phyloP scores from a whole-genome alignment of 768 basidiomycete species.

The Suillus luteus region DNA sequence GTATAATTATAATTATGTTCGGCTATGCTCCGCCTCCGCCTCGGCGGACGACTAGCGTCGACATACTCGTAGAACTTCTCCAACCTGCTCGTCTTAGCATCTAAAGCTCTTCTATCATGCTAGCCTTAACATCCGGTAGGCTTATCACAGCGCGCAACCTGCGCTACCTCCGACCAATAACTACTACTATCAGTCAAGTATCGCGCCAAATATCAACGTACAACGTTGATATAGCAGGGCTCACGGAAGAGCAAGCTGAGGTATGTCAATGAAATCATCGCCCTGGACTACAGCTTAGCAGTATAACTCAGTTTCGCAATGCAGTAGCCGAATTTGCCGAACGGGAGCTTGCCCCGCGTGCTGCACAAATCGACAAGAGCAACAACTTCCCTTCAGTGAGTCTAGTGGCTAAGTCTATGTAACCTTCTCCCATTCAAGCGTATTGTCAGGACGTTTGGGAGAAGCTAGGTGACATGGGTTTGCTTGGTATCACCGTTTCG shows the following conservation, averaged over 20 bases:
- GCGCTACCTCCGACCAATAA: background rate
- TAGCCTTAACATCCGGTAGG: background rate
- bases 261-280: slow-evolving; percentile 39
- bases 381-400: slow-evolving; percentile 80
- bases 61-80: background rate
- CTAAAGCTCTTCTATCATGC: background rate
- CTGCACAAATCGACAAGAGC: slow-evolving; percentile 75
- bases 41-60: background rate
- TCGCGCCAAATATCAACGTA: slow-evolving; percentile 56
- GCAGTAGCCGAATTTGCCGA: slow-evolving; percentile 79
- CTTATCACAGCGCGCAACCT: background rate
- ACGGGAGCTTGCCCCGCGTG: slow-evolving; percentile 82
- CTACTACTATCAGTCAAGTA: background rate
- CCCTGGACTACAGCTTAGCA: background rate
- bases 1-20: background rate
- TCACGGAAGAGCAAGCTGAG: slow-evolving; percentile 80
- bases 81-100: background rate
- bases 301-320: slow-evolving; percentile 65
- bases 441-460: slow-evolving; percentile 75
- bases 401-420: slow-evolving; percentile 1
- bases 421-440: slow-evolving; percentile 14
- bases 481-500: slow-evolving; percentile 84
- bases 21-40: slow-evolving; percentile 1
- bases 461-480: slow-evolving; percentile 89
- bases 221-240: slow-evolving; percentile 70